Base-by-base conservation (phyloP, 2,329 filamentous ascomycete genomes). In the Diaporthe nobilis region DNA sequence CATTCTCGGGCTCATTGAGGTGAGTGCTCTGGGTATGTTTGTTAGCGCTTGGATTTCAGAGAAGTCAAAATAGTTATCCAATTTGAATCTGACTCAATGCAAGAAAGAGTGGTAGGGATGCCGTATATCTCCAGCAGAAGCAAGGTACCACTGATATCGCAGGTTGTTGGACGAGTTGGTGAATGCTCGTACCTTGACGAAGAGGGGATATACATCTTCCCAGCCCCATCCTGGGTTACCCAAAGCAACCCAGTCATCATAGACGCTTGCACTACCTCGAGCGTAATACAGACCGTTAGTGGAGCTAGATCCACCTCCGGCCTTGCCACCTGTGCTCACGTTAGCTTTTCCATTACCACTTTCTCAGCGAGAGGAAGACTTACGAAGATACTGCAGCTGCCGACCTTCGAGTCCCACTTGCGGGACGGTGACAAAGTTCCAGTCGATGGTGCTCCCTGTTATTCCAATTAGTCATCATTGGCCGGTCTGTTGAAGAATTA, bases 251-350 rank as follows among this genome's bases (percentile, higher is more conserved):
- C 83, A 84, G 51, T 80, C 79, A 61, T 83, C 79, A 60, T 82
- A 82, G 49, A 83, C 79, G 44, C 78, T 79, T 5, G 81, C 78
- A 51, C 79, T 79, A 13, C 80, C 81, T 39, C 81, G 77, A 53
- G 81, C 82, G 74, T 82, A 83, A 75, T 80, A 81, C 72, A 84
- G 80, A 22, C 82, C 82, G 61, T 83, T 84, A 34, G 80, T 80
- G 6, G 80, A 78, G 22, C 82, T 83, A 58, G 81, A 81, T 42
- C 82, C 82, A n/a, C 82, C 82, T 5, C n/a, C 79, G 79, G 28
- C 78, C 77, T 68, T 68, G 13, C 65, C 65, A 53, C 65, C 65
- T 68, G 4, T 22, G 1, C 20, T 68, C 22, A 34, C 2, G 2
- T 68, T 28, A 68, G 31, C 47, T 22, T 17, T 15, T 25, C 17